phyloP scores from a whole-genome alignment of 2,329 filamentous ascomycete species.

The Xylaria sp. region DNA sequence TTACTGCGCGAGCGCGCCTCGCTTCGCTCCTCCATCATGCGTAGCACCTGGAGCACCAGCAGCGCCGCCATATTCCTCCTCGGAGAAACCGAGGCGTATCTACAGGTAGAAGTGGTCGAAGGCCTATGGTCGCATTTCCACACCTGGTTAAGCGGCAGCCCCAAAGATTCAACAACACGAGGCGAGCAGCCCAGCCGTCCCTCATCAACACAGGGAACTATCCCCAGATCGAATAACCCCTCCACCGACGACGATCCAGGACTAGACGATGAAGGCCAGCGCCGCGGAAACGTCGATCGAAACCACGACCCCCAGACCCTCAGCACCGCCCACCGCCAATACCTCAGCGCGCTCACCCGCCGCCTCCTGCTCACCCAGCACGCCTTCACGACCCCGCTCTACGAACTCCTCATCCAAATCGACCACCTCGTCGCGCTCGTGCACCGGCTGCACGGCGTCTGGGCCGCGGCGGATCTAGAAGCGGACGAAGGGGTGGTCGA shows the following conservation, averaged over 20 bases:
- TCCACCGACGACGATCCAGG: conserved; percentile 24
- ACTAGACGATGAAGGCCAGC: conserved; percentile 24
- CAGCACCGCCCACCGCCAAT: conserved; percentile 80
- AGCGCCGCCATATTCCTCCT: conserved; percentile 90
- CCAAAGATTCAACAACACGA: conserved; percentile 44
- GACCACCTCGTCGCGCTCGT: conserved; percentile 85
- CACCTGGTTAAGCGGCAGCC: conserved; percentile 70
- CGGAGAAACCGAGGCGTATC: conserved; percentile 85
- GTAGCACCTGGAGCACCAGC: conserved; percentile 89
- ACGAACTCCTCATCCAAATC: conserved; percentile 75
- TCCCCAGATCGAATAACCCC: not conserved
- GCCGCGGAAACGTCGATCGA: conserved; percentile 20
- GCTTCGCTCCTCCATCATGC: conserved; percentile 72
- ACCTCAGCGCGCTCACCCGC: conserved; percentile 75
- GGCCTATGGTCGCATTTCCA: conserved; percentile 84
- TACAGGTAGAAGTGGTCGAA: conserved; percentile 88
- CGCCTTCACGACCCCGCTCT: conserved; percentile 71
- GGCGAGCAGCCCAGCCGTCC: conserved; percentile 34
- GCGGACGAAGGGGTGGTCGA: conserved; percentile 84
- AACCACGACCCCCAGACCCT: conserved; percentile 86
- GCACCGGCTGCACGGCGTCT: conserved; percentile 78
- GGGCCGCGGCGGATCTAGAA: conserved; percentile 82
- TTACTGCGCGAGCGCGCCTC: conserved; percentile 73
- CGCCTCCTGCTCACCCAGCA: conserved; percentile 70
- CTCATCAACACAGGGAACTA: conserved; percentile 9